Conservation (phyloP, 2,329 filamentous ascomycete genomes). For the Didymella pomorum region DNA sequence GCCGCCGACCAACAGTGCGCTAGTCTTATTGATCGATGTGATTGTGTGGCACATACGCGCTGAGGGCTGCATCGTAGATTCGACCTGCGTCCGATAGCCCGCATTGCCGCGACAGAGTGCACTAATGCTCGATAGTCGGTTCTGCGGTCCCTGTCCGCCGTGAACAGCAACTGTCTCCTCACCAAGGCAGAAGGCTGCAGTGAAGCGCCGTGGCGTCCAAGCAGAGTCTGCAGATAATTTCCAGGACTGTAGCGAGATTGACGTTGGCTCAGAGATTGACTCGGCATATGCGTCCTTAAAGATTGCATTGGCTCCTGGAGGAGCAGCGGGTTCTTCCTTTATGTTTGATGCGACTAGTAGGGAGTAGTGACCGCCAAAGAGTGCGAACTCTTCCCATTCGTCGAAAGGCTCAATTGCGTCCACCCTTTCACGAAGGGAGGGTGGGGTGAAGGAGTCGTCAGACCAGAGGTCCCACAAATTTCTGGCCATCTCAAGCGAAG, state of each 20-base stretch:
- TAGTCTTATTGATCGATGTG: conserved; percentile 67
- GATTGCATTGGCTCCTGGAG: conserved; percentile 1
- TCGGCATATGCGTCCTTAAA: background rate
- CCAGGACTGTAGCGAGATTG: conserved; percentile 29
- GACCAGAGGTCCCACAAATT: conserved; percentile 87
- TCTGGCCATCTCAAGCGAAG: conserved; percentile 62
- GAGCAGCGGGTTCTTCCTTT: conserved; percentile 23
- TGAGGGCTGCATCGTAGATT: conserved; percentile 47
- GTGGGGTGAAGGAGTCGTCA: conserved; percentile 69
- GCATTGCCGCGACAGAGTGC: conserved; percentile 32
- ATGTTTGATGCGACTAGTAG: conserved; percentile 70
- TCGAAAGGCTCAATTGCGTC: conserved; percentile 85
- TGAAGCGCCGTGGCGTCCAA: conserved; percentile 50
- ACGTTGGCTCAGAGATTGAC: conserved; percentile 15
- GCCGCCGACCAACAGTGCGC: conserved; percentile 76
- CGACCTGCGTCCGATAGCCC: conserved; percentile 27
- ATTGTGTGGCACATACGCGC: conserved; percentile 76
- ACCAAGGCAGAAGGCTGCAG: conserved; percentile 47
- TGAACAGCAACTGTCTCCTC: conserved; percentile 49
- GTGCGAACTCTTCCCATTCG: conserved; percentile 92
- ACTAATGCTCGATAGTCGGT: conserved; percentile 58
- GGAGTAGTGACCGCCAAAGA: conserved; percentile 87
- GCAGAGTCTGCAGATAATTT: conserved; percentile 17
- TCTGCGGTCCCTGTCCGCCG: conserved; percentile 58
- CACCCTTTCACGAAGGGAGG: conserved; percentile 66